These are phyloP conservation scores for Pleurotus platypus DNA, from an alignment of 768 basidiomycete species.

Conservation along the genomic window DNA sequence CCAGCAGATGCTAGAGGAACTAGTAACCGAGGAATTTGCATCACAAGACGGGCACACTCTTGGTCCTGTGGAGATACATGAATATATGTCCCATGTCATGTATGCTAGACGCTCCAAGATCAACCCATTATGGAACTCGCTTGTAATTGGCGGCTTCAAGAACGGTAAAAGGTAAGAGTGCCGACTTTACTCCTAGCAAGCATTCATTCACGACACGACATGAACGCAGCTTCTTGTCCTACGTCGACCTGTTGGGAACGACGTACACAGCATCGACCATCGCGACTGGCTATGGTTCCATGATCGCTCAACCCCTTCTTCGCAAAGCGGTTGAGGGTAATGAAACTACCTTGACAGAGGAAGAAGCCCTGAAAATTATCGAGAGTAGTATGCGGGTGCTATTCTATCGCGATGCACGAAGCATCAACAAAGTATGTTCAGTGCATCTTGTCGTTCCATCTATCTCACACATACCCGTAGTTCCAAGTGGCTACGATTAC, in stretches of 20 bases:
- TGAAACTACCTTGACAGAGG: conserved; percentile 71
- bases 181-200: neutral
- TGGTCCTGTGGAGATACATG: conserved; percentile 87
- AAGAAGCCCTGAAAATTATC: conserved; percentile 74
- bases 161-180: conserved; percentile 67
- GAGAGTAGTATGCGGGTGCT: conserved; percentile 89
- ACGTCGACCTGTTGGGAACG: conserved; percentile 94
- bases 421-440: conserved; percentile 81
- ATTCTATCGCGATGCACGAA: conserved; percentile 94
- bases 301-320: conserved; percentile 91
- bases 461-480: conserved; percentile 34
- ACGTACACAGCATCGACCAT: conserved; percentile 92
- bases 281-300: conserved; percentile 91
- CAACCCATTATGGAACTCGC: conserved; percentile 92
- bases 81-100: conserved; percentile 88
- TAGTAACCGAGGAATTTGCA: conserved; percentile 76
- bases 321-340: conserved; percentile 86
- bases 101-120: conserved; percentile 85
- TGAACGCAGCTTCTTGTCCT: conserved; percentile 77
- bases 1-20: conserved; percentile 72
- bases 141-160: conserved; percentile 90
- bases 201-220: neutral
- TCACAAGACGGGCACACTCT: conserved; percentile 81
- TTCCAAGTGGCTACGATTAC: conserved; percentile 95
- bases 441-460: neutral